Evolutionary conservation across 768 basidiomycete genomes (phyloP), one percentile per base, ranked within the genome.

Genomic region (Tephrocybe sp.): DNA sequence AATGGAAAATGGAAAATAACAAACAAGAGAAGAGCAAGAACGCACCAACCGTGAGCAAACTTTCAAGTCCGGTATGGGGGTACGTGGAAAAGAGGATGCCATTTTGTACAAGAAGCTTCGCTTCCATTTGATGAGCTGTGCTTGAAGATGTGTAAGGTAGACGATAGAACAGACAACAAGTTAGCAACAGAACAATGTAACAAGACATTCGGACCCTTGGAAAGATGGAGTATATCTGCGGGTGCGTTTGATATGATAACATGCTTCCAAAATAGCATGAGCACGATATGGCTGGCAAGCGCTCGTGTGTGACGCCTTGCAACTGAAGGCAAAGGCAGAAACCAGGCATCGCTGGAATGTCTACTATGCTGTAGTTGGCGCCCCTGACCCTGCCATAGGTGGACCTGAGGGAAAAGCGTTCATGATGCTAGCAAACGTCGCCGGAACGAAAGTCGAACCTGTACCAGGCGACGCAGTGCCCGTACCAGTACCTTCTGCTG

Each of bases 401-500:
- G n/a, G 56, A 8, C 57, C 57, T 1, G 69, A 62, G 8, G 81
- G 74, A 61, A 84, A 85, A n/a, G 83, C 83, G 56, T 83, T 79
- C 83, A 87, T 81, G 54, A 87, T 84, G 51, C 77, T 81, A 27
- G 82, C 86, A 61, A 86, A 79, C 45, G 82, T 77, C 22, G 82
- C 69, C 2, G 80, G 75, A 8, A 77, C 68, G 0, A 70, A 56
- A 18, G 63, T 64, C 19, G 66, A 57, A 25, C 61, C 47, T 24
- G 63, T 31, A 22, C 64, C 49, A 31, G 42, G 57, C 49, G 1
- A 52, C 25, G 12, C 41, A 24, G 5, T 12, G 1, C n/a, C 40
- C 27, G 24, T 30, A 42, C 9, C 23, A 12, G 42, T 24, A 25
- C 40, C 55, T 19, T 45, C 39, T 27, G 31, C 38, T 25, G 50